phyloP scores from a whole-genome alignment of 768 basidiomycete genomes.

The Termitomyces sp. region DNA sequence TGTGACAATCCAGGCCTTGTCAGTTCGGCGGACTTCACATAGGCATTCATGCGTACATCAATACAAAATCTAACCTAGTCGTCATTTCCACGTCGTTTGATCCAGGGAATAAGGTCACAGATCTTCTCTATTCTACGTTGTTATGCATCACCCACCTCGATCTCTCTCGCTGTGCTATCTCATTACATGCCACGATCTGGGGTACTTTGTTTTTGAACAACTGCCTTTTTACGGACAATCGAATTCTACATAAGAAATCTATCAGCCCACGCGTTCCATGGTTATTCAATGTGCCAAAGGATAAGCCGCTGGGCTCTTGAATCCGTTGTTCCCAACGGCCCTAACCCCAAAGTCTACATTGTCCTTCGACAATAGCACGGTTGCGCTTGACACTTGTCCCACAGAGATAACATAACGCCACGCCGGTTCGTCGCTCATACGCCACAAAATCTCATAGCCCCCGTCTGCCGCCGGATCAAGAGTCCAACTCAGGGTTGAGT shows the following conservation, averaged over 20 bases:
- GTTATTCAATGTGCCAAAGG: slow-evolving; percentile 13
- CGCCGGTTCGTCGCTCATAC: slow-evolving; percentile 41
- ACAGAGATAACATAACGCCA: slow-evolving; percentile 52
- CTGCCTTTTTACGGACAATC: background rate
- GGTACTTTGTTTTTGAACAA: background rate
- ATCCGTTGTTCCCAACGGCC: slow-evolving; percentile 50
- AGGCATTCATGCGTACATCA: too few relatives aligned
- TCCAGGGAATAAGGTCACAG: too few relatives aligned
- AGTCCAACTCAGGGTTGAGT: slow-evolving; percentile 49
- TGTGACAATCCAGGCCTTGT: too few relatives aligned
- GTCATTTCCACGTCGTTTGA: too few relatives aligned
- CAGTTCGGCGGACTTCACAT: too few relatives aligned
- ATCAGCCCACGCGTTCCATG: background rate
- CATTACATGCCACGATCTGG: background rate
- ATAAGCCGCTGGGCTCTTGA: slow-evolving; percentile 48
- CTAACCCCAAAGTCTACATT: slow-evolving; percentile 48
- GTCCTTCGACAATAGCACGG: slow-evolving; percentile 45
- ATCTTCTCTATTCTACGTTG: too few relatives aligned
- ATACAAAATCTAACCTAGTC: too few relatives aligned
- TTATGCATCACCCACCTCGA: too few relatives aligned
- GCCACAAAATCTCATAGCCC: slow-evolving; percentile 52
- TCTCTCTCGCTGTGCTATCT: too few relatives aligned
- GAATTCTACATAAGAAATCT: background rate
- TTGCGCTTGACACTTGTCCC: slow-evolving; percentile 37
- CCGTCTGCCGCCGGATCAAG: slow-evolving; percentile 35